Conservation (phyloP, 352 stramenopile species). For the Globisporangium parvum region DNA sequence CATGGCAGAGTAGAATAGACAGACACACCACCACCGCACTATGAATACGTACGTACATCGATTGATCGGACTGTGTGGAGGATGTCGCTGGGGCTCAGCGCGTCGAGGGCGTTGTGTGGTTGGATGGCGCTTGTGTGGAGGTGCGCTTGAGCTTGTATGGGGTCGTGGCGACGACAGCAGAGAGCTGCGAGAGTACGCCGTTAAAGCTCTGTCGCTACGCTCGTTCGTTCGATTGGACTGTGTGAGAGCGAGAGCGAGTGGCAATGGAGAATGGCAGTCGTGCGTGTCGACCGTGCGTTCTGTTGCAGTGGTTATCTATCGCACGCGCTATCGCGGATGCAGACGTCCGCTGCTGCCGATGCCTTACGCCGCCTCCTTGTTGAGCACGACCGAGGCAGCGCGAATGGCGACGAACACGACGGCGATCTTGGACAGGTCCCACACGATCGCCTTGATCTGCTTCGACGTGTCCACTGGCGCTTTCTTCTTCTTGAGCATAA, state of each 20-base stretch:
- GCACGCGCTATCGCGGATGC: background rate
- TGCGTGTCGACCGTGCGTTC: too few species aligned
- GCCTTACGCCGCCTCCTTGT: conserved; percentile 45
- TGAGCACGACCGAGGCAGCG: conserved; percentile 62
- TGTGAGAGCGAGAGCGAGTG: too few species aligned
- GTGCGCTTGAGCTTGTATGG: too few species aligned
- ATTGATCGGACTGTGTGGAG: conserved; percentile 4
- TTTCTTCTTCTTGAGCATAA: conserved; percentile 89
- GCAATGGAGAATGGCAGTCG: too few species aligned
- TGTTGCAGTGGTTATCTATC: too few species aligned
- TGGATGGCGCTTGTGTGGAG: background rate
- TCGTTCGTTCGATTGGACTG: too few species aligned
- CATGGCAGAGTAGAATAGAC: conserved; percentile 19
- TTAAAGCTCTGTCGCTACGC: too few species aligned
- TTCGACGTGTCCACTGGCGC: conserved; percentile 70
- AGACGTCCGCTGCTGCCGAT: conserved; percentile 2
- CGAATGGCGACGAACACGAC: conserved; percentile 70
- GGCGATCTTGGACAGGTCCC: conserved; percentile 74
- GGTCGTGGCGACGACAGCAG: too few species aligned
- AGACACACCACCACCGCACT: conserved; percentile 3
- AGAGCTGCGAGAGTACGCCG: too few species aligned
- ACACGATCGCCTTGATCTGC: conserved; percentile 68
- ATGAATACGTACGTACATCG: conserved; percentile 29
- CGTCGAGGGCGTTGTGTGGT: background rate
- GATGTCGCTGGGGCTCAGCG: too few species aligned